Evolutionary conservation across 2,329 filamentous ascomycete species (phyloP), one percentile per base, ranked within the genome.

Genomic region (Capronia americana): DNA sequence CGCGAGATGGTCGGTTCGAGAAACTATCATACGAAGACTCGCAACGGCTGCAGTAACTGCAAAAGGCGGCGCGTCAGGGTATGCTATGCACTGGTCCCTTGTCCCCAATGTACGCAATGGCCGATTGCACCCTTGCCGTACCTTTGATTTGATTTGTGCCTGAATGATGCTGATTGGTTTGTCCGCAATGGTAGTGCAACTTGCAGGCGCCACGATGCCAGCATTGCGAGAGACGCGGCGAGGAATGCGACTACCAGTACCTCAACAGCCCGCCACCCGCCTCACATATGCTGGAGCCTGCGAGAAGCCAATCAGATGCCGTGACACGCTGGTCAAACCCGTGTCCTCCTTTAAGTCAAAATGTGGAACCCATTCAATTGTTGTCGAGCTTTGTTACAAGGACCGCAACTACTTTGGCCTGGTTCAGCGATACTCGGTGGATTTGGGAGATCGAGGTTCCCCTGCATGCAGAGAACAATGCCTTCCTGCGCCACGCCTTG

Each of bases 1-100:
- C 7, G 6, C 32, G 24, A 32, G 34, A 58, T 58, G 56, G 20
- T 12, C 32, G 56, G 56, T 28, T 58, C 56, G 24, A 46, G 56
- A 20, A 58, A n/a, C 20, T 58, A 58, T 30, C 56, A 58, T 28
- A 58, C 56, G 32, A 58, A 58, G 56, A 58, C 56, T 11, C 32
- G 56, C 10, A 58, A 58, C 26, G 56, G 32, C 20, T 58, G 56
- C 12, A 58, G 20, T 14, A 41, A 58, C 20, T 58, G 56, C 56
- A 58, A 46, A 46, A 58, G 24, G 34, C 38, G 56, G 24, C 34
- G 56, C 7, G 56, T 58, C 38, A 58, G 56, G 38, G 56, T 58
- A 58, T 26, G 56, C 38, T n/a, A 30, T 4, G 11, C 7, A n/a
- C 20, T 24, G 20, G 20, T 26, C 23, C 32, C 38, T 7, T 24